Evolutionary conservation across 495 filamentous ascomycete genomes (phyloP).

Genomic region (Xylaria castorea): DNA sequence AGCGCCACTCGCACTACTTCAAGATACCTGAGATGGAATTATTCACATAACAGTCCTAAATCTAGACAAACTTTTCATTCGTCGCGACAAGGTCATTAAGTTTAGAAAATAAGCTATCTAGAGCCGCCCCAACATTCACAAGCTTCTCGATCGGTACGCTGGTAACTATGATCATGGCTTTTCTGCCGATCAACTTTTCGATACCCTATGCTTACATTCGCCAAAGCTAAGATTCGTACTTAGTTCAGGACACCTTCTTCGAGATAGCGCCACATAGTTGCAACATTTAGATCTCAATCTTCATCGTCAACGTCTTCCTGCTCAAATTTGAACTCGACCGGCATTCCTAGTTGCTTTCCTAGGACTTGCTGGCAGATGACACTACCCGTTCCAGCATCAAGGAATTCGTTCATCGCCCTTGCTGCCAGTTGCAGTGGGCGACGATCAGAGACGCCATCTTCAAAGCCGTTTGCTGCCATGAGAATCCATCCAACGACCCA

Average conservation of each 20-base stretch:
- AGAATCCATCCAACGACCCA: conserved; percentile 51
- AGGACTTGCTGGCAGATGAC: not conserved
- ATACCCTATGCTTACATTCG: not conserved
- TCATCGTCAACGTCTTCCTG: not conserved
- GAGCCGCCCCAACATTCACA: not conserved
- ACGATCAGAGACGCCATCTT: conserved; percentile 14
- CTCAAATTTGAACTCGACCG: conserved; percentile 10
- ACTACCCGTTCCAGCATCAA: not conserved
- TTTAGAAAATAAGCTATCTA: not conserved
- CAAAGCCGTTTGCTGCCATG: conserved; percentile 35
- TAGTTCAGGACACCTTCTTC: too few species aligned
- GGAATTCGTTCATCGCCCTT: conserved; percentile 12
- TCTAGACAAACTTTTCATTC: not conserved
- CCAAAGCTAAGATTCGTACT: not conserved
- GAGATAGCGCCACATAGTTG: not conserved
- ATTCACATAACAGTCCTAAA: not conserved
- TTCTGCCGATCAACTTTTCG: not conserved
- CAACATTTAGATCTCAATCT: conserved; percentile 12
- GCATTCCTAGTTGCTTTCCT: conserved; percentile 13
- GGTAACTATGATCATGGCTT: not conserved
- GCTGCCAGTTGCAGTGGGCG: conserved; percentile 22
- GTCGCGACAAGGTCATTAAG: not conserved
- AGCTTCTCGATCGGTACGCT: not conserved
- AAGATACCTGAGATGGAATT: too few species aligned
- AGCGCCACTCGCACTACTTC: too few species aligned